These are phyloP conservation scores for Pyrenophora tritici-repentis DNA, from an alignment of 2,329 filamentous ascomycete genomes.

Conservation along the genomic window DNA sequence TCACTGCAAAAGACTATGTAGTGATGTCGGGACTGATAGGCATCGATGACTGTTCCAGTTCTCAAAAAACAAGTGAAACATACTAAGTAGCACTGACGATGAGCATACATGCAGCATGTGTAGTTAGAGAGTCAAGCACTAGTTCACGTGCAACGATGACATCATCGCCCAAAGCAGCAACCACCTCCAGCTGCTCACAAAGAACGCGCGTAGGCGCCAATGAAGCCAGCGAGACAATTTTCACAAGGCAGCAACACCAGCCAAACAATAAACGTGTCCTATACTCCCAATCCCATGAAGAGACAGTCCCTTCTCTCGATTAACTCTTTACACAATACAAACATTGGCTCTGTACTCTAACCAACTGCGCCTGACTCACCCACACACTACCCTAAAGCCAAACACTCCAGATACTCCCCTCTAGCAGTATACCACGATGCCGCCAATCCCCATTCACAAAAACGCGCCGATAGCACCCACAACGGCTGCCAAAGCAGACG, in stretches of 20 bases:
- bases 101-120: too few species aligned
- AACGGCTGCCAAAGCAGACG: constrained; percentile 45
- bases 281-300: not conserved
- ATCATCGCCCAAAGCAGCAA: constrained; percentile 35
- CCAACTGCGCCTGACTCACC: not conserved
- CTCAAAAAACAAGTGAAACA: too few species aligned
- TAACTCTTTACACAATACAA: not conserved
- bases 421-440: constrained; percentile 40
- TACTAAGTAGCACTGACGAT: too few species aligned
- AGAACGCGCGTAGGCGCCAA: constrained; percentile 14
- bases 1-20: too few species aligned
- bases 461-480: constrained; percentile 52
- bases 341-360: not conserved
- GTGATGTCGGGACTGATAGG: too few species aligned
- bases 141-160: constrained; percentile 30
- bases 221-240: not conserved
- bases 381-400: not conserved
- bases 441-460: constrained; percentile 54
- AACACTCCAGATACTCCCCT: not conserved
- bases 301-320: not conserved
- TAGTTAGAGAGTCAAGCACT: not conserved
- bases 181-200: constrained; percentile 15
- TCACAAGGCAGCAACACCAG: constrained; percentile 33
- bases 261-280: constrained; percentile 2
- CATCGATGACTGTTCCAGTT: too few species aligned